Evolutionary conservation across 1,284 basidiomycete species (phyloP).

Genomic region (Ceratobasidium sp.): DNA sequence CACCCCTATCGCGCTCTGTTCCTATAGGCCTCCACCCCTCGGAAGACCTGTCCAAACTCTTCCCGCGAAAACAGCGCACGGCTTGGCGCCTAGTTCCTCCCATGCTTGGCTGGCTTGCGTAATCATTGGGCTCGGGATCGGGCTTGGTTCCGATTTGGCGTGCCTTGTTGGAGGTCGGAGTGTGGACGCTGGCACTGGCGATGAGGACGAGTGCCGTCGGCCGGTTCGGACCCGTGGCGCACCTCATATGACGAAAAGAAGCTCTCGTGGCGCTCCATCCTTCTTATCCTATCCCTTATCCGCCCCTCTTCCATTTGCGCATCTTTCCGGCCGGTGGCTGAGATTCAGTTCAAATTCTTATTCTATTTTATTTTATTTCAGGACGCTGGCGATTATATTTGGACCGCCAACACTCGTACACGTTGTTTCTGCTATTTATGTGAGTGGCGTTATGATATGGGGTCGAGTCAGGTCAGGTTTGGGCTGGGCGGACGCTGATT

Average conservation of each 20-base stretch:
- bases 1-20: too few species aligned
- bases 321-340: not conserved
- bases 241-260: too few species aligned
- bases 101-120: not conserved
- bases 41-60: too few species aligned
- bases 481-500: not conserved
- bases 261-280: too few species aligned
- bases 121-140: not conserved
- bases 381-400: slow-evolving; percentile 88
- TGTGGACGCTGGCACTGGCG: too few species aligned
- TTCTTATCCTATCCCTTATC: not conserved
- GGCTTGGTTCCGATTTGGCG: too few species aligned
- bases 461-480: not conserved
- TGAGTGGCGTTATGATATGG: slow-evolving; percentile 62
- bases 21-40: too few species aligned
- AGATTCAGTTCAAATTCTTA: not conserved
- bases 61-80: too few species aligned
- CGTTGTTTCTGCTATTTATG: slow-evolving; percentile 86
- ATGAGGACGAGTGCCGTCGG: too few species aligned
- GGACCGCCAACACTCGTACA: slow-evolving; percentile 87
- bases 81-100: not conserved
- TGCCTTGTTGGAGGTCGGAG: too few species aligned
- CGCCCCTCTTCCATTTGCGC: not conserved
- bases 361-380: slow-evolving; percentile 54
- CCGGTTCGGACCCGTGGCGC: too few species aligned